Percentiles rank a stretch among this genome's conserved stretches.
These are phyloP conservation scores for Urochloa ruziziensis DNA, from an alignment of 176 grass and related monocot species.

Conservation along the genomic window DNA sequence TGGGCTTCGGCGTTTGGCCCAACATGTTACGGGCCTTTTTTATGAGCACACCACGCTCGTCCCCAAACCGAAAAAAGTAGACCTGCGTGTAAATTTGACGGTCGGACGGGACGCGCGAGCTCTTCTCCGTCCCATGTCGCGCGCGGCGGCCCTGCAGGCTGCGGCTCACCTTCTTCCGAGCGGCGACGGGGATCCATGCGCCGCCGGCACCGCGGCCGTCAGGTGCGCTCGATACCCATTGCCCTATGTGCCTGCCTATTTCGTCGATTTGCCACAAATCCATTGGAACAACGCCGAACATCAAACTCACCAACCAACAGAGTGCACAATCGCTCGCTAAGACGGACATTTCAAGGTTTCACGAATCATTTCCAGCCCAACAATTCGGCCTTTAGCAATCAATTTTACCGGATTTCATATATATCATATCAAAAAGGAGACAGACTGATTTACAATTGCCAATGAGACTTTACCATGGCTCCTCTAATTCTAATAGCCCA, in stretches of 20 bases:
- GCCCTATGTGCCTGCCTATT: no score
- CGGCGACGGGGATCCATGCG: no score
- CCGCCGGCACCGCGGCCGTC: no score
- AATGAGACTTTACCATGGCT: neutral
- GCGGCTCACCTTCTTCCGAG: no score
- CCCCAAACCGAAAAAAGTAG: neutral
- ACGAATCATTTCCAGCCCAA: neutral
- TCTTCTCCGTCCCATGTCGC: no score
- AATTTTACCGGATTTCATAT: neutral
- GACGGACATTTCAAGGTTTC: neutral
- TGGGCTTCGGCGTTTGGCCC: neutral
- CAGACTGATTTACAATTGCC: neutral
- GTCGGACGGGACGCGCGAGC: no score
- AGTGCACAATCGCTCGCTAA: neutral
- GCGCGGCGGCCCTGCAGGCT: no score
- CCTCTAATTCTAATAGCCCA: neutral
- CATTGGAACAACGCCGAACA: neutral
- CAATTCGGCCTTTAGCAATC: neutral
- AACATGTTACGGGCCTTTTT: neutral
- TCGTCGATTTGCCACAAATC: no score
- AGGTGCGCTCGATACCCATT: no score
- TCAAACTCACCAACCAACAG: neutral
- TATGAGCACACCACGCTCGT: neutral
- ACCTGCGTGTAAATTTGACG: no score
- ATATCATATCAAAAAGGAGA: neutral